Conservation (phyloP, 495 filamentous ascomycete species). For the Xylaria longipes region DNA sequence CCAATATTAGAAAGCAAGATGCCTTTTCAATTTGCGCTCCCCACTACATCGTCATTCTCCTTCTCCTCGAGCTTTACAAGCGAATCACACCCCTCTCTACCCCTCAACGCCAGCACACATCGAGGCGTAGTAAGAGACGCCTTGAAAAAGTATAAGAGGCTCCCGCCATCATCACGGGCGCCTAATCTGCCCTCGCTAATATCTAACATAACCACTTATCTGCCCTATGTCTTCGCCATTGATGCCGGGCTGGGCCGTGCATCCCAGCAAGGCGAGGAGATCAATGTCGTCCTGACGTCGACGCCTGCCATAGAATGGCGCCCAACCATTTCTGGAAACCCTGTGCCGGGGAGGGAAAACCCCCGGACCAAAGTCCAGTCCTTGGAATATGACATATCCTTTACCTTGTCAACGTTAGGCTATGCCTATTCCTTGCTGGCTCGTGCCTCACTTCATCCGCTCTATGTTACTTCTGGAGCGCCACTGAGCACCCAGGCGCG, state of each 20-base stretch:
- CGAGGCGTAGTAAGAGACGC: conserved; percentile 78
- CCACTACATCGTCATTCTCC: conserved; percentile 82
- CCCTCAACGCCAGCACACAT: conserved; percentile 74
- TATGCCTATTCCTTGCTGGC: conserved; percentile 75
- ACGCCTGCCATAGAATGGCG: conserved; percentile 77
- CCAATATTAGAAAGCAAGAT: conserved; percentile 54
- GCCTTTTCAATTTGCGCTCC: conserved; percentile 84
- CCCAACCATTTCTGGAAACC: conserved; percentile 68
- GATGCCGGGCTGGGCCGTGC: conserved; percentile 68
- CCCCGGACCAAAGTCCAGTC: conserved; percentile 71
- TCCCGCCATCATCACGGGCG: conserved; percentile 68
- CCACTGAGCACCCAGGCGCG: conserved; percentile 71
- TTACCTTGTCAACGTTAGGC: conserved; percentile 76
- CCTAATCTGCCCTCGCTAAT: conserved; percentile 71
- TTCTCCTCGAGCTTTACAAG: conserved; percentile 75
- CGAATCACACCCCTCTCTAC: conserved; percentile 82
- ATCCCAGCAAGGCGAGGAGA: conserved; percentile 59
- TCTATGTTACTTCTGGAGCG: conserved; percentile 58
- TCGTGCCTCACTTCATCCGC: conserved; percentile 58
- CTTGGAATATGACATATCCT: conserved; percentile 83
- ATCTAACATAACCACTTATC: conserved; percentile 71
- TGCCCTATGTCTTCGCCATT: conserved; percentile 79
- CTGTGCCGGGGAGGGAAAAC: conserved; percentile 62
- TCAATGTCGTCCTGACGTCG: conserved; percentile 64
- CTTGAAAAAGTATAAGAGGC: conserved; percentile 82